Conservation (phyloP, 495 filamentous ascomycete genomes). For the Saxophila tyrrhenica region DNA sequence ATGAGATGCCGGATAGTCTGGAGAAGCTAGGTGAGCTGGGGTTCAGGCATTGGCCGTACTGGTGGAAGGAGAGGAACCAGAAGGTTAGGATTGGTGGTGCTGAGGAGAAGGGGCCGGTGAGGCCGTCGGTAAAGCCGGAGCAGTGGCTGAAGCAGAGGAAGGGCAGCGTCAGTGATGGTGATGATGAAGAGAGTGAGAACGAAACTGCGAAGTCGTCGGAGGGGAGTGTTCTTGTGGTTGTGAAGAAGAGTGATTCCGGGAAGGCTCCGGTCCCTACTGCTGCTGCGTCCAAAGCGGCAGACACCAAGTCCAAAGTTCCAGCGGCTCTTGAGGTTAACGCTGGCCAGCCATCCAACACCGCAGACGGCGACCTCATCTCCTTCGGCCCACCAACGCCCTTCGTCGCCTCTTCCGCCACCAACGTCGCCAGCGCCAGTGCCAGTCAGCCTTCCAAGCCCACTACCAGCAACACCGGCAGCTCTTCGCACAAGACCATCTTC, state of each 20-base stretch:
- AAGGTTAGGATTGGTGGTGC: conserved; percentile 16
- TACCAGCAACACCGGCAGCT: background rate
- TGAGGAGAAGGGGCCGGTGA: background rate
- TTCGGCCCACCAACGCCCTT: no score
- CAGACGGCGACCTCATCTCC: conserved; percentile 13
- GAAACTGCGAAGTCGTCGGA: background rate
- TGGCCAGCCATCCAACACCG: background rate
- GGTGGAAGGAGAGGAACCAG: conserved; percentile 39
- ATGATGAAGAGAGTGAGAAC: background rate
- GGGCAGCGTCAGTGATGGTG: conserved; percentile 2
- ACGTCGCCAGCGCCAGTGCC: background rate
- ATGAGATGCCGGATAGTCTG: conserved; percentile 65
- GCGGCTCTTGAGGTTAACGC: background rate
- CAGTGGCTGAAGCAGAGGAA: conserved; percentile 10
- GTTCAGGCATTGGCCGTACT: conserved; percentile 42
- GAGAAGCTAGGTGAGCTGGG: conserved; percentile 53
- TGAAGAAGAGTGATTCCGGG: background rate
- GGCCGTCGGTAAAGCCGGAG: background rate
- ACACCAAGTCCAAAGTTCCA: background rate
- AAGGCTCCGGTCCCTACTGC: no score
- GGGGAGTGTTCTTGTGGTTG: background rate
- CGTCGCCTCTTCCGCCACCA: conserved; percentile 4
- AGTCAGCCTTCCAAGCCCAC: background rate
- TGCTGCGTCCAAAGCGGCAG: background rate
- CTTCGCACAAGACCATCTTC: conserved; percentile 4